phyloP scores from a whole-genome alignment of 2,329 filamentous ascomycete species.

The Exophiala bonariae region DNA sequence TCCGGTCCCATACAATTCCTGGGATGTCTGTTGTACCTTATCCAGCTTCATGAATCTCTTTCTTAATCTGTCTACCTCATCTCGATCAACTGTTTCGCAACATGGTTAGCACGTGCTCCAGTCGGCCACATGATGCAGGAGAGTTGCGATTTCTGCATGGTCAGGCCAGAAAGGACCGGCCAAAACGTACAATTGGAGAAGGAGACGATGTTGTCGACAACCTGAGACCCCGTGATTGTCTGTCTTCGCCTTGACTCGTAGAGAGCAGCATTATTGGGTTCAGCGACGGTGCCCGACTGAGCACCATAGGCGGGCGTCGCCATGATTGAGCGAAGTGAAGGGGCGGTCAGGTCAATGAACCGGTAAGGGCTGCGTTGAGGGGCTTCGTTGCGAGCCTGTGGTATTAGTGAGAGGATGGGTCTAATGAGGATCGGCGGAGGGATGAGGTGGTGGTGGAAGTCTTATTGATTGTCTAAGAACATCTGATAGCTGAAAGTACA shows the following conservation, averaged over 20 bases:
- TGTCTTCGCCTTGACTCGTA: conserved; percentile 45
- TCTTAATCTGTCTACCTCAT: conserved; percentile 91
- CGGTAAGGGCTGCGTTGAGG: neutral
- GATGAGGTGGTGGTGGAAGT: no score
- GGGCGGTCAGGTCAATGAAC: neutral
- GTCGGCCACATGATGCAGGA: neutral
- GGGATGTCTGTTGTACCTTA: conserved; percentile 62
- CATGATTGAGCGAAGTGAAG: conserved; percentile 28
- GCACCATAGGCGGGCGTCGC: conserved; percentile 44
- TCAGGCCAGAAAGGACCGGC: neutral
- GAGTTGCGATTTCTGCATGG: neutral
- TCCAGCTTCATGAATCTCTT: conserved; percentile 99
- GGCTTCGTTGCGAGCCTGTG: neutral
- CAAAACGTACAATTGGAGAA: conserved; percentile 81
- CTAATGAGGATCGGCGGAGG: neutral
- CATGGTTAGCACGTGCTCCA: conserved; percentile 16
- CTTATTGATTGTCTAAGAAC: no score
- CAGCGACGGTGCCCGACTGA: conserved; percentile 35
- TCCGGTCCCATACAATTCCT: neutral
- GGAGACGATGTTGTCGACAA: conserved; percentile 94
- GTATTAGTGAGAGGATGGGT: neutral
- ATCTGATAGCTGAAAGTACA: no score
- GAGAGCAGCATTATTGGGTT: conserved; percentile 46
- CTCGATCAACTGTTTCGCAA: conserved; percentile 74
- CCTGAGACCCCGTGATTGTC: conserved; percentile 56